These are phyloP conservation scores for Fusarium concolor DNA, from an alignment of 2,329 filamentous ascomycete genomes.

Conservation along the genomic window DNA sequence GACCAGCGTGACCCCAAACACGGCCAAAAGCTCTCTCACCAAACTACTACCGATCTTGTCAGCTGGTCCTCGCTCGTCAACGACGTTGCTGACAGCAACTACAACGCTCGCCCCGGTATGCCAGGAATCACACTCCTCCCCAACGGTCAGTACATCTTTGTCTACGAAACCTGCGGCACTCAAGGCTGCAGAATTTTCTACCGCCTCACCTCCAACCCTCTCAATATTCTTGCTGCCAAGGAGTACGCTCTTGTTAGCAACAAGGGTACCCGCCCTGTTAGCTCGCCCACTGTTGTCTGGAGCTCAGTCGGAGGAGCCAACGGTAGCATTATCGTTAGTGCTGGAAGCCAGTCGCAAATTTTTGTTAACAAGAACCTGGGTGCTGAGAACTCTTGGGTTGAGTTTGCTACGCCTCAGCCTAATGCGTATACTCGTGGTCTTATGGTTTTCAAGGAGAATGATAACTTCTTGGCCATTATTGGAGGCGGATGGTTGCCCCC, in stretches of 20 bases:
- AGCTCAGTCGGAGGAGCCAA: constrained; percentile 56
- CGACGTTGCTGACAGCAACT: constrained; percentile 69
- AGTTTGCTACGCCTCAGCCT: constrained; percentile 50
- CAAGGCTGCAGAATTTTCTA: constrained; percentile 58
- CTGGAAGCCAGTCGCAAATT: constrained; percentile 53
- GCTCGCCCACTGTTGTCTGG: constrained; percentile 60
- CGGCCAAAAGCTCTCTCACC: constrained; percentile 77
- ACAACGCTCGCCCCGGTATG: constrained; percentile 76
- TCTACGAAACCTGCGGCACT: constrained; percentile 69
- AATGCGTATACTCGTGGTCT: constrained; percentile 54
- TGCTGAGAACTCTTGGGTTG: constrained; percentile 52
- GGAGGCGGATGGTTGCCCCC: constrained; percentile 59
- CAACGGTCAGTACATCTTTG: constrained; percentile 66
- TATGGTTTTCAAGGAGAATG: constrained; percentile 51
- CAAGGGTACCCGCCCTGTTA: constrained; percentile 51
- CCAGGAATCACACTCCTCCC: constrained; percentile 68
- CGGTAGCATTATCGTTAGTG: constrained; percentile 58
- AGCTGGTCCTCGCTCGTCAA: constrained; percentile 68
- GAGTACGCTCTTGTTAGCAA: constrained; percentile 50
- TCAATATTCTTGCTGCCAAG: constrained; percentile 49
- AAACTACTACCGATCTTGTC: constrained; percentile 67
- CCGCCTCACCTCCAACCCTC: constrained; percentile 54
- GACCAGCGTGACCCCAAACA: constrained; percentile 73
- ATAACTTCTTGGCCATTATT: constrained; percentile 55
- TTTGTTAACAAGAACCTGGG: constrained; percentile 58